Conservation (phyloP, 495 filamentous ascomycete species). For the Penicillium chermesinum region DNA sequence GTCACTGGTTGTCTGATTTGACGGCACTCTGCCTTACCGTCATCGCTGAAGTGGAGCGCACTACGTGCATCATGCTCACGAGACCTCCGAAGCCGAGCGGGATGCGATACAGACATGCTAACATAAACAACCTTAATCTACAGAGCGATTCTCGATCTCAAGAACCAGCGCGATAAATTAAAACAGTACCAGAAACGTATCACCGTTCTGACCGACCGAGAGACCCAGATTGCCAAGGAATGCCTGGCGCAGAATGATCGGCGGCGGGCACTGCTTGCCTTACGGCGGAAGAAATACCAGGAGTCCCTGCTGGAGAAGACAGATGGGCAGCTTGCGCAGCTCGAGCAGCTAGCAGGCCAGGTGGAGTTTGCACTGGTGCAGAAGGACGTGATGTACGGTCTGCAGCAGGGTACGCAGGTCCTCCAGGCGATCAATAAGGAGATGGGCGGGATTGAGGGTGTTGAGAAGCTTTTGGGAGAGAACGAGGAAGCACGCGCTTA, state of each 20-base stretch:
- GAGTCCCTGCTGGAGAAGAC: slow-evolving; percentile 85
- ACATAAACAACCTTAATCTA: background rate
- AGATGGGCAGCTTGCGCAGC: slow-evolving; percentile 79
- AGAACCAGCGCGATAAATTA: slow-evolving; percentile 93
- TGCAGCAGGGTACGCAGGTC: slow-evolving; percentile 88
- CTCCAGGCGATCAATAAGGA: slow-evolving; percentile 86
- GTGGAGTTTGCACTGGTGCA: slow-evolving; percentile 94
- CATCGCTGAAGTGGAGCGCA: too few species aligned
- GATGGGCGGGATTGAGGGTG: slow-evolving; percentile 90
- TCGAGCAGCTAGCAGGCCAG: slow-evolving; percentile 75
- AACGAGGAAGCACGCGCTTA: slow-evolving; percentile 82
- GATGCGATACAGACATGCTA: background rate
- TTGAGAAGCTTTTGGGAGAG: slow-evolving; percentile 91
- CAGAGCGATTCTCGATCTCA: slow-evolving; percentile 93
- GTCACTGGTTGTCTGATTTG: background rate
- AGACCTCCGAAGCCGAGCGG: slow-evolving; percentile 13
- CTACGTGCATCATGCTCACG: slow-evolving; percentile 11
- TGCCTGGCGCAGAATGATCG: slow-evolving; percentile 73
- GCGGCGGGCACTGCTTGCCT: slow-evolving; percentile 74
- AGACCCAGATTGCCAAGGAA: slow-evolving; percentile 76
- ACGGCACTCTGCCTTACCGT: background rate
- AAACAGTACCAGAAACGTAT: slow-evolving; percentile 92
- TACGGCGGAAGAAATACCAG: slow-evolving; percentile 96
- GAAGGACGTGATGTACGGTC: slow-evolving; percentile 87
- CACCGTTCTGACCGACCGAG: slow-evolving; percentile 71